A percentile compares a stretch with the other conserved stretches of the same genome.
These are phyloP conservation scores for Xylaria sp. DNA, from an alignment of 2,329 filamentous ascomycete species.

Conservation along the genomic window DNA sequence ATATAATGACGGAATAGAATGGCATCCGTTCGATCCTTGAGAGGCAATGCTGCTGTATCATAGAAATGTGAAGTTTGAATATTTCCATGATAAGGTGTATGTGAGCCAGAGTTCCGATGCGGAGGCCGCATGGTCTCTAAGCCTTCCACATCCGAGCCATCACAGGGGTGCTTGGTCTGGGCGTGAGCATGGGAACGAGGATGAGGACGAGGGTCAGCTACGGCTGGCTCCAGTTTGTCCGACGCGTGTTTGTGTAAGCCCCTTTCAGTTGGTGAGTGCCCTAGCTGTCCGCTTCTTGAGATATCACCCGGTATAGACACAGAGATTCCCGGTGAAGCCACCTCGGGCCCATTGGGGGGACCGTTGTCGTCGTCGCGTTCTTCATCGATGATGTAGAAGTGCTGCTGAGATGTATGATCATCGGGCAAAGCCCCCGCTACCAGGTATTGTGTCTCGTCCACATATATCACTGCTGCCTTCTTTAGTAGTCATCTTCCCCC, in stretches of 20 bases:
- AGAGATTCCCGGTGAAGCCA: conserved; percentile 31
- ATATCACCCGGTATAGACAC: conserved; percentile 24
- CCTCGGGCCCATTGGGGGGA: conserved; percentile 31
- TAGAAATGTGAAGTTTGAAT: conserved; percentile 37
- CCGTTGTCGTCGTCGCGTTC: conserved; percentile 28
- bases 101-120: conserved; percentile 17
- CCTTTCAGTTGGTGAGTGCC: conserved; percentile 8
- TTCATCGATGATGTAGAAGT: conserved; percentile 28
- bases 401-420: conserved; percentile 40
- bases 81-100: conserved; percentile 31
- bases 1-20: conserved; percentile 53
- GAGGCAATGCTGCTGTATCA: conserved; percentile 44
- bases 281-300: not conserved
- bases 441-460: conserved; percentile 48
- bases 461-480: conserved; percentile 46
- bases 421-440: conserved; percentile 41
- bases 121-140: conserved; percentile 31
- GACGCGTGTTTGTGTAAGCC: conserved; percentile 3
- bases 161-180: conserved; percentile 14
- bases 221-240: conserved; percentile 7
- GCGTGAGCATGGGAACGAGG: not conserved
- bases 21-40: conserved; percentile 50
- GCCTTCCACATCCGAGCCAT: conserved; percentile 25
- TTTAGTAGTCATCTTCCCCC: conserved; percentile 23
- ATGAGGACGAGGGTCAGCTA: conserved; percentile 8